Conservation (phyloP, 768 basidiomycete species). For the Termitomyces sp. region DNA sequence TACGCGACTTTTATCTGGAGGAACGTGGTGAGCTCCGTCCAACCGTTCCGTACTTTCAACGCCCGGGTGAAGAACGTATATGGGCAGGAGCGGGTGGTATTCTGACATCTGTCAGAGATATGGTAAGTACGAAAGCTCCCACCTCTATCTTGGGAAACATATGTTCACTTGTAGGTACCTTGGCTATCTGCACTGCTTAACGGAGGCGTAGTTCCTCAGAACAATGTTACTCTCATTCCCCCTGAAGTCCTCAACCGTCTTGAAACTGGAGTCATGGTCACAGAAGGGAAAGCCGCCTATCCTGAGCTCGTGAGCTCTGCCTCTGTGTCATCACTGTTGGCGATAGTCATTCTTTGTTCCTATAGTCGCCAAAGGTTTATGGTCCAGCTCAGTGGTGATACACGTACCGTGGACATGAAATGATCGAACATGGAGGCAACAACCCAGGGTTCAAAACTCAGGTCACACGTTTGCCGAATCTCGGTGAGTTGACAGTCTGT, state of each 20-base stretch:
- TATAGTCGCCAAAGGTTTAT: conserved; percentile 36
- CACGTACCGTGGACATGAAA: conserved; percentile 36
- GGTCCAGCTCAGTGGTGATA: conserved; percentile 36
- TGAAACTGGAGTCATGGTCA: conserved; percentile 31
- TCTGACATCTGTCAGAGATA: conserved; percentile 34
- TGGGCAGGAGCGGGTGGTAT: conserved; percentile 43
- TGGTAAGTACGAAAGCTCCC: conserved; percentile 21
- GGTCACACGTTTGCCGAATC: conserved; percentile 15
- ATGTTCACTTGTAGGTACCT: conserved; percentile 3
- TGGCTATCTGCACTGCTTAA: conserved; percentile 41
- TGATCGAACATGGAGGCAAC: conserved; percentile 41
- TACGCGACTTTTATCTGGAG: conserved; percentile 26
- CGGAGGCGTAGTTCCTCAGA: conserved; percentile 34
- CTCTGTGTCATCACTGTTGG: not conserved
- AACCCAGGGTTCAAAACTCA: conserved; percentile 33
- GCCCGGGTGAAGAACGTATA: conserved; percentile 34
- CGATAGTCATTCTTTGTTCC: not conserved
- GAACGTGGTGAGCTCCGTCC: conserved; percentile 29
- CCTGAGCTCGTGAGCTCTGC: conserved; percentile 30
- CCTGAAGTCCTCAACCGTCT: conserved; percentile 31
- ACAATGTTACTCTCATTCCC: conserved; percentile 34
- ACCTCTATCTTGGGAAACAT: not conserved
- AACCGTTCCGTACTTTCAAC: conserved; percentile 35
- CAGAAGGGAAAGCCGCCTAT: conserved; percentile 29
- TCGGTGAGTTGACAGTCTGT: conserved; percentile 1